A percentile compares a stretch with the other conserved stretches of the same genome.
These are phyloP conservation scores for Trichoderma pleuroti DNA, from an alignment of 2,329 filamentous ascomycete species.

Conservation along the genomic window DNA sequence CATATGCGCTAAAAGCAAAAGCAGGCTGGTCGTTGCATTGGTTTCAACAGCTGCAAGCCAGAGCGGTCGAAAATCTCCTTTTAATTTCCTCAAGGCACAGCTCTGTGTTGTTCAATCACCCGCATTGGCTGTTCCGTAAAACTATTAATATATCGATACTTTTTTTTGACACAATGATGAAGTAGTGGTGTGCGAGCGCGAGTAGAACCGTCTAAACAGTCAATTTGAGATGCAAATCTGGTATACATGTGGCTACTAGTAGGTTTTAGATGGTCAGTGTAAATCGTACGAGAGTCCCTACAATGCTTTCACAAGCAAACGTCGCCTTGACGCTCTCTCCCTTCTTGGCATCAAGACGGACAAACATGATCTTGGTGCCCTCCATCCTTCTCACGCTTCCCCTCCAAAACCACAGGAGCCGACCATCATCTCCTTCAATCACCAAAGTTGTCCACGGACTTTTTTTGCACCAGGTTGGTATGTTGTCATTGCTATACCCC, in stretches of 20 bases:
- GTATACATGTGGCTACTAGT: not conserved
- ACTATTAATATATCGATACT: not conserved
- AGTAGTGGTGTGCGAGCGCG: not conserved
- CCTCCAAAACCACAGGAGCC: slow-evolving; percentile 64
- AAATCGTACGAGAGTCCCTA: slow-evolving; percentile 49
- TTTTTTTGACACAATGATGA: not conserved
- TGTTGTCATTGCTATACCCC: slow-evolving; percentile 64
- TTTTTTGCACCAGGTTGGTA: slow-evolving; percentile 60
- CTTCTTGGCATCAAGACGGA: slow-evolving; percentile 50
- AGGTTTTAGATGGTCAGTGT: slow-evolving; percentile 16
- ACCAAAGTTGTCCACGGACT: slow-evolving; percentile 70
- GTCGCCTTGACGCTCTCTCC: slow-evolving; percentile 59
- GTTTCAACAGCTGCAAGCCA: slow-evolving; percentile 1
- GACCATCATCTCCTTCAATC: slow-evolving; percentile 53
- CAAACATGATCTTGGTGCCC: slow-evolving; percentile 50
- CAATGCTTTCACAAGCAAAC: slow-evolving; percentile 83
- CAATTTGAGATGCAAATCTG: not conserved
- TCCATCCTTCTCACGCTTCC: slow-evolving; percentile 62
- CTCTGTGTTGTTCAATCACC: not conserved
- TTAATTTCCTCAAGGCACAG: not conserved
- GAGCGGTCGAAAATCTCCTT: not conserved
- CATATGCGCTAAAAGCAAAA: slow-evolving; percentile 6
- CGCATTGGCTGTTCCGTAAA: not conserved
- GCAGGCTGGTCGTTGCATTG: not conserved
- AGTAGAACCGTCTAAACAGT: not conserved